These are phyloP conservation scores for Pichia manshurica DNA, from an alignment of 805 yeast species.

Conservation along the genomic window DNA sequence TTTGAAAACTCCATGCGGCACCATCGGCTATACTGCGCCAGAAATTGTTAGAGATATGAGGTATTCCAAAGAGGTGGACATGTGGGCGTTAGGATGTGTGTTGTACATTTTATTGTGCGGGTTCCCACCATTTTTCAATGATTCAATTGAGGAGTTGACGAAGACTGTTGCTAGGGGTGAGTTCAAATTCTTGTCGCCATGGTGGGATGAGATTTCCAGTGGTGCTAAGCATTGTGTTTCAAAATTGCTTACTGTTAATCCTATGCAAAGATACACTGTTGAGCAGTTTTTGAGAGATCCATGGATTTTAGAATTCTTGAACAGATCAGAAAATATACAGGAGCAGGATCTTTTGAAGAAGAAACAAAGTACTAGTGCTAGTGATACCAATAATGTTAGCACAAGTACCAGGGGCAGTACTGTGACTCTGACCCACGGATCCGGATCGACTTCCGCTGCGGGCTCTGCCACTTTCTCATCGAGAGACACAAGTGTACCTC, in stretches of 20 bases:
- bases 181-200: slow-evolving; percentile 68
- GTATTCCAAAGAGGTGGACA: slow-evolving; percentile 90
- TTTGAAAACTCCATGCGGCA: slow-evolving; percentile 92
- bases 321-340: slow-evolving; percentile 27
- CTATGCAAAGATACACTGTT: slow-evolving; percentile 59
- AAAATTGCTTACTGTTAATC: slow-evolving; percentile 65
- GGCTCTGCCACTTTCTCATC: neutral
- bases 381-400: neutral
- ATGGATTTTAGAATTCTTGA: slow-evolving; percentile 48
- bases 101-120: slow-evolving; percentile 91
- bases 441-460: neutral
- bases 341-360: slow-evolving; percentile 13
- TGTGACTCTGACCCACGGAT: slow-evolving; percentile 9
- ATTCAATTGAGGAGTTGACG: slow-evolving; percentile 64
- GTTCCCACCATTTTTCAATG: slow-evolving; percentile 95
- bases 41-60: slow-evolving; percentile 92
- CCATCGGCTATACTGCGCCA: slow-evolving; percentile 98
- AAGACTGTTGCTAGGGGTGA: slow-evolving; percentile 78
- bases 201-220: slow-evolving; percentile 81
- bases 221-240: slow-evolving; percentile 69
- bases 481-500: too few relatives aligned
- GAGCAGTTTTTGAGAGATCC: slow-evolving; percentile 71
- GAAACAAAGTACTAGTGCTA: slow-evolving; percentile 11
- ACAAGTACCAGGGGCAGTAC: neutral
- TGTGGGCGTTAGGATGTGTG: slow-evolving; percentile 99